Base-by-base conservation (phyloP, 163 green algal genomes). In the Scenedesmus sp. region DNA sequence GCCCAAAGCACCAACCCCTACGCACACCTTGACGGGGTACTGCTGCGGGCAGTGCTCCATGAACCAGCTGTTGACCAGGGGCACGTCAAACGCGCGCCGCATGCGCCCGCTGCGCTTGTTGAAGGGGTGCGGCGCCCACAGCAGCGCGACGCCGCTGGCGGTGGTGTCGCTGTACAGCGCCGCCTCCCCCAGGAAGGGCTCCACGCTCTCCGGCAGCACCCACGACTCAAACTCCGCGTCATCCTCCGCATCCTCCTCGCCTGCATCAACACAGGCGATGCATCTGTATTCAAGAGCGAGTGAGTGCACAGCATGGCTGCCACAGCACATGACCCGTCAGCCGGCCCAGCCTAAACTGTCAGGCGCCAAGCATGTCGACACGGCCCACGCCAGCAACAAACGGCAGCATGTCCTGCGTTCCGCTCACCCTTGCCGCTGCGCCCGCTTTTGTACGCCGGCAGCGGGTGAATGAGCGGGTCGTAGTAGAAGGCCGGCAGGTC, bases 401-500 rank as follows among this genome's bases (percentile, higher is more conserved):
- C n/a, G n/a, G n/a, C n/a, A n/a, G n/a, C n/a, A n/a, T n/a, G n/a
- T n/a, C n/a, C n/a, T n/a, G n/a, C n/a, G 68, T 43, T 42, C 7
- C 37, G 91, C 93, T 89, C 92, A 51, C 30, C 90, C 83, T 44
- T 93, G 85, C 44, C 80, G 18, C 81, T 78, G 70, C 72, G 72
- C 0, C 56, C 87, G 15, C 91, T 96, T 73, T 95, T 96, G 96
- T 99, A 99, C 7, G 95, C 94, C 18, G 98, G 94, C 92, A 99
- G 99, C 89, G 98, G 98, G 95, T 99, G 98, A 89, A 99, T 98
- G 79, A 99, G 96, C 3, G 98, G 98, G 96, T 99, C 98, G 92
- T 98, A 99, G 94, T 99, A 99, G 95, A 98, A 99, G 72, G 98
- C 98, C 4, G 98, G 98, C 89, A 99, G 95, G 94, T 99, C 98